These are phyloP conservation scores for Phoma herbarum DNA, from an alignment of 2,329 filamentous ascomycete species.

Conservation along the genomic window DNA sequence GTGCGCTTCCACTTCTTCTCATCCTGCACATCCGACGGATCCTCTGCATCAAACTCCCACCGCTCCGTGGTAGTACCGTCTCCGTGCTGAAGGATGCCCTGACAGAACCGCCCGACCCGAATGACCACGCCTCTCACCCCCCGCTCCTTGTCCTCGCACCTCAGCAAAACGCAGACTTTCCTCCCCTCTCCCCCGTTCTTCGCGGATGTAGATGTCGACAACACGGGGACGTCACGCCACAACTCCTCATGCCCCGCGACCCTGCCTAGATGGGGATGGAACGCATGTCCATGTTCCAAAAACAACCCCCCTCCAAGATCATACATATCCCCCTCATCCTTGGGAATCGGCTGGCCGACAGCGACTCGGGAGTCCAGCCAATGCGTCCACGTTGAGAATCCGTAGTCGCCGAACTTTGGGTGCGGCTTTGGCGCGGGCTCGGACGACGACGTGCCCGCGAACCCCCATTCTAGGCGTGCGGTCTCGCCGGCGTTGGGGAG, in stretches of 20 bases:
- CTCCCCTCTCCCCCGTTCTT: not conserved
- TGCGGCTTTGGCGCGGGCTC: not conserved
- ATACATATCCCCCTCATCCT: conserved; percentile 67
- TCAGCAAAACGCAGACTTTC: conserved; percentile 53
- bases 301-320: conserved; percentile 38
- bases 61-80: conserved; percentile 59
- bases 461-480: conserved; percentile 69
- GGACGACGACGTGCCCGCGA: conserved; percentile 62
- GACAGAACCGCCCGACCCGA: conserved; percentile 63
- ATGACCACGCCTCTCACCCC: conserved; percentile 61
- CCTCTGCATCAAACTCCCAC: conserved; percentile 56
- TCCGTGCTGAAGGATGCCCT: conserved; percentile 63
- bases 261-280: conserved; percentile 63
- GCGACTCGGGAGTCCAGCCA: conserved; percentile 65
- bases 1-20: conserved; percentile 47
- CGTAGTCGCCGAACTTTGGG: not conserved
- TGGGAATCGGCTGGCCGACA: conserved; percentile 43
- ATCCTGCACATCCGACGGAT: not conserved
- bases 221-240: conserved; percentile 63
- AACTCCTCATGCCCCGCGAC: conserved; percentile 70
- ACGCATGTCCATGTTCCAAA: conserved; percentile 67
- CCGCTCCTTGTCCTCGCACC: conserved; percentile 47
- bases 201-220: conserved; percentile 5
- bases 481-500: conserved; percentile 40
- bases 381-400: conserved; percentile 62